These are phyloP conservation scores for Pterocarpus macrocarpus DNA, from an alignment of 306 rosid species.

Conservation along the genomic window DNA sequence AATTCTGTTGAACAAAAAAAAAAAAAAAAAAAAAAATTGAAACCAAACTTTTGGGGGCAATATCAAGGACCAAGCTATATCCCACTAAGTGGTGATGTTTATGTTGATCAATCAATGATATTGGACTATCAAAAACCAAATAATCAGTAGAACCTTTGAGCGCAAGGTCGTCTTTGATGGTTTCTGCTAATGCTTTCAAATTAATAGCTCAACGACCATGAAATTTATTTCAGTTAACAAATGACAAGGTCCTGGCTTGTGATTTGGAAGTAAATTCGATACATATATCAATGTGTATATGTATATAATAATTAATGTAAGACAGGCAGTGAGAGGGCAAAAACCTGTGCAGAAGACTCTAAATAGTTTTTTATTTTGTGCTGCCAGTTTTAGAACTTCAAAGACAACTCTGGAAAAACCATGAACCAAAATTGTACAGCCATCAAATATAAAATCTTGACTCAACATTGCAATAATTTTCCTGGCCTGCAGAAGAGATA, in stretches of 20 bases:
- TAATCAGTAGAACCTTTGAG: not conserved
- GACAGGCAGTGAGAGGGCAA: not conserved
- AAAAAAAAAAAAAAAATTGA: conserved; percentile 1
- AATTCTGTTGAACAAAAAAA: not conserved
- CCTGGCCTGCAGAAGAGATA: conserved; percentile 71
- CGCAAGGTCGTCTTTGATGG: not conserved
- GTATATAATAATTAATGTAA: not conserved
- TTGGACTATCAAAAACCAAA: not conserved
- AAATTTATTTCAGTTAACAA: not conserved
- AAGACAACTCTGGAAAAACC: conserved; percentile 92
- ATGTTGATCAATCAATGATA: conserved; percentile 1
- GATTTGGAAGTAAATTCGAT: conserved; percentile 7
- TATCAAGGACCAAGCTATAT: not conserved
- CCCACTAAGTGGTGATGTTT: not conserved
- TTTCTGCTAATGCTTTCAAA: not conserved
- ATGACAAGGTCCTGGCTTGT: not conserved
- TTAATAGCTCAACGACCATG: not conserved
- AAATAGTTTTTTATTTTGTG: conserved; percentile 78
- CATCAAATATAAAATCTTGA: conserved; percentile 91
- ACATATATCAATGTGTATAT: not conserved
- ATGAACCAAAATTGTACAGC: conserved; percentile 91
- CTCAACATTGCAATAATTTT: conserved; percentile 86
- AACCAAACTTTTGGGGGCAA: conserved; percentile 13
- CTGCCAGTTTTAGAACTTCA: conserved; percentile 84
- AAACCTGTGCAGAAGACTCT: conserved; percentile 95